Evolutionary conservation across 352 stramenopile species (phyloP), one percentile per base, ranked within the genome.

Genomic region (Pythium chondricola): DNA sequence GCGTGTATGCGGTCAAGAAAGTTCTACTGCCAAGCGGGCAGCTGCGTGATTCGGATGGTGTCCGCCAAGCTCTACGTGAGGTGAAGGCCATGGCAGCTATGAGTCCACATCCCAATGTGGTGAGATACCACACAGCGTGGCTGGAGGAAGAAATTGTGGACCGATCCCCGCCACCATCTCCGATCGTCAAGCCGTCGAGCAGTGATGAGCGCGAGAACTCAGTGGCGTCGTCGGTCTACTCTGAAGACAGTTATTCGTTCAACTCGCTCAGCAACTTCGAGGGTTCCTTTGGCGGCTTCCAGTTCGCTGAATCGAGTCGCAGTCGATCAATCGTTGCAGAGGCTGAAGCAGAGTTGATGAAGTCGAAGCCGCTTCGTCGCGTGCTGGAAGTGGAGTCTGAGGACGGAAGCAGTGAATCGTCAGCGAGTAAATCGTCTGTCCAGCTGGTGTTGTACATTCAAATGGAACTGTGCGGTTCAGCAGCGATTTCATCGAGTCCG

Each of bases 111-210:
- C 22, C 42, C 2, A 93, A 93, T 43, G 77, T 93, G 5, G 76
- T 93, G 38, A 69, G 76, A 4, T 93, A 93, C 50, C 79, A 90
- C 54, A 88, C 75, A 6, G 73, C 81, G 0, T 93, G 78, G 81
- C 71, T 85, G 7, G 81, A 93, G 52, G 62, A 82, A 17, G 63
- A 83, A 22, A 22, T 48, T 9, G 25, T 56, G 3, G 56, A 65
- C 10, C 39, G n/a, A 31, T 24, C 48, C 52, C 24, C 60, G 41
- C 44, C 35, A 53, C 32, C 30, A 70, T 16, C 7, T 22, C n/a
- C n/a, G n/a, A n/a, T n/a, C n/a, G n/a, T n/a, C n/a, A n/a, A n/a
- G n/a, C n/a, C n/a, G n/a, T n/a, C n/a, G n/a, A n/a, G n/a, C n/a
- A n/a, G n/a, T n/a, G n/a, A n/a, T 22, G 25, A 47, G 8, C 30